Conservation (phyloP, 1,284 basidiomycete species). For the Pyrrhoderma noxium region DNA sequence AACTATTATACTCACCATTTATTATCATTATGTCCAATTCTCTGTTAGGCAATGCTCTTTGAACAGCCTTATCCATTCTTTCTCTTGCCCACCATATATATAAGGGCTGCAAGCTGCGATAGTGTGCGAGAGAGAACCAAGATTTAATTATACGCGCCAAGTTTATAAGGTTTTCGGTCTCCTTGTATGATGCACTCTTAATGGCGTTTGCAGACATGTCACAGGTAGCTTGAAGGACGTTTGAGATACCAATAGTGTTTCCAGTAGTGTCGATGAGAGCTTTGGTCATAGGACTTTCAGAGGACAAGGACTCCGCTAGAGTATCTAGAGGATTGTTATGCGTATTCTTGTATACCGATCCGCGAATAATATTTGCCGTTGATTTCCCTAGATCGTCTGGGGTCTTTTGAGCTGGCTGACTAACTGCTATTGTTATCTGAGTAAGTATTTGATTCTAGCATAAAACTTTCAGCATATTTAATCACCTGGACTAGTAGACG, state of each 20-base stretch:
- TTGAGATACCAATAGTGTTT: slow-evolving; percentile 40
- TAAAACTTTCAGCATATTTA: slow-evolving; percentile 16
- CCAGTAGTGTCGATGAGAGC: slow-evolving; percentile 41
- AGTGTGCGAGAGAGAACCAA: background rate
- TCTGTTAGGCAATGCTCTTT: slow-evolving; percentile 47
- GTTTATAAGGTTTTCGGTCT: background rate
- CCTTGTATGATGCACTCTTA: background rate
- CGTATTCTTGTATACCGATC: slow-evolving; percentile 38
- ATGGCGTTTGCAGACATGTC: background rate
- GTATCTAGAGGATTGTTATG: slow-evolving; percentile 40
- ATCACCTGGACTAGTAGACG: slow-evolving; percentile 22
- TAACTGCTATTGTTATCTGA: slow-evolving; percentile 10
- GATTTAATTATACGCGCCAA: background rate
- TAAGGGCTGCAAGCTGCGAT: background rate
- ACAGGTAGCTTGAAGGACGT: background rate
- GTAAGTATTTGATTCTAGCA: background rate
- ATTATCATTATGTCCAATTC: slow-evolving; percentile 53
- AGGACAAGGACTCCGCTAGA: slow-evolving; percentile 47
- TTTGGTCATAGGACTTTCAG: slow-evolving; percentile 47
- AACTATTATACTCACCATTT: slow-evolving; percentile 42
- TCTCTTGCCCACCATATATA: slow-evolving; percentile 51
- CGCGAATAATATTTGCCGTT: slow-evolving; percentile 38
- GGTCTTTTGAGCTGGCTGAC: slow-evolving; percentile 24
- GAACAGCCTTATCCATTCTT: slow-evolving; percentile 43
- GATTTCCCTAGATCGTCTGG: slow-evolving; percentile 19